Evolutionary conservation across 2,329 filamentous ascomycete genomes (phyloP).

Genomic region (Aspergillus versicolor): DNA sequence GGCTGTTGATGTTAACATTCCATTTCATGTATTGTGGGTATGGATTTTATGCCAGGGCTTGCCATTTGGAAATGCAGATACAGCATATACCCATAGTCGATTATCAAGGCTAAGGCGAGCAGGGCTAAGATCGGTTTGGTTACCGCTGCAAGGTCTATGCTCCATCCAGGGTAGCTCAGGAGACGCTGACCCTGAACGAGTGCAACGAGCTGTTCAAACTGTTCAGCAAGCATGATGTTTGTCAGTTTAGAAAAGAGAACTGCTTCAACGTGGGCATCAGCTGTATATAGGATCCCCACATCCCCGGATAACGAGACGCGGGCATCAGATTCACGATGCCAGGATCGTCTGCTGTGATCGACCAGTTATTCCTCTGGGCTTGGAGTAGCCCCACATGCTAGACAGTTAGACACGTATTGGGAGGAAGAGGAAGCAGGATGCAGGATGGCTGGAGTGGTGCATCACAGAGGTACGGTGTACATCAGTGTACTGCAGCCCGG

Average conservation of each 20-base stretch:
- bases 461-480: no score
- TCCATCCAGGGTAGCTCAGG: not conserved
- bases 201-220: not conserved
- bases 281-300: not conserved
- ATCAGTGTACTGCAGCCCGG: no score
- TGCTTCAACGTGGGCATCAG: not conserved
- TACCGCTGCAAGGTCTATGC: not conserved
- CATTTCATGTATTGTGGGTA: no score
- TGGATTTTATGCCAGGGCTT: not conserved
- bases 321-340: not conserved
- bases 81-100: not conserved
- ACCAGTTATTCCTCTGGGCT: no score
- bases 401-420: no score
- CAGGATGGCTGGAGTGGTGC: no score
- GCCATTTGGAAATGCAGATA: not conserved
- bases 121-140: not conserved
- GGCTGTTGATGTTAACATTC: not conserved
- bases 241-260: not conserved
- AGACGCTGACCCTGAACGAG: not conserved
- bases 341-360: no score
- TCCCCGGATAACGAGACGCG: not conserved
- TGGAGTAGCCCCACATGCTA: no score
- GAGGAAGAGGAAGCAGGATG: no score
- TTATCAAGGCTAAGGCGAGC: not conserved
- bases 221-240: not conserved